Evolutionary conservation across 2,329 filamentous ascomycete species (phyloP).

Genomic region (Colletotrichum zoysiae): DNA sequence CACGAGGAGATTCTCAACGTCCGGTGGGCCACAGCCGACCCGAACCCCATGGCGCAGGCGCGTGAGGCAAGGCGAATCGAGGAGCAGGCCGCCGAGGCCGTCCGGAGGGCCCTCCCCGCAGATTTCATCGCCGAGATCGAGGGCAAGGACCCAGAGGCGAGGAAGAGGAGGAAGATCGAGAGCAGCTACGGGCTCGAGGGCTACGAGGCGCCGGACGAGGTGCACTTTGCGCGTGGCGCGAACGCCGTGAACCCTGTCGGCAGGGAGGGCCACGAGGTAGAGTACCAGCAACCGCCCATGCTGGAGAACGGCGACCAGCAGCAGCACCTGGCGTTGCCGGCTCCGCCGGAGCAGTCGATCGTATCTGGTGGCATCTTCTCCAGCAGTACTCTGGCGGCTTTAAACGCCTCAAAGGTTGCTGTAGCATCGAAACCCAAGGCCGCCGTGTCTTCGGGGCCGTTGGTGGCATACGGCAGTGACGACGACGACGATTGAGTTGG

Average conservation of each 20-base stretch:
- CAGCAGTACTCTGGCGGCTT: constrained; percentile 81
- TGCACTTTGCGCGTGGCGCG: constrained; percentile 88
- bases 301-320: constrained; percentile 63
- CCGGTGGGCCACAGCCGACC: constrained; percentile 95
- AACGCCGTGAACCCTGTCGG: constrained; percentile 73
- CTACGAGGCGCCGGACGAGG: constrained; percentile 93
- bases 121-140: constrained; percentile 96
- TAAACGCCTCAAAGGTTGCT: constrained; percentile 71
- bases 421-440: constrained; percentile 68
- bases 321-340: constrained; percentile 25
- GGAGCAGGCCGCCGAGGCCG: constrained; percentile 95
- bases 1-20: constrained; percentile 95
- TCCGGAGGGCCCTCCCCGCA: constrained; percentile 86
- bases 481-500: constrained; percentile 58
- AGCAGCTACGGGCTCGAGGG: constrained; percentile 89
- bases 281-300: constrained; percentile 71
- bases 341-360: constrained; percentile 52
- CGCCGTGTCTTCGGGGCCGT: constrained; percentile 70
- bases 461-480: constrained; percentile 92
- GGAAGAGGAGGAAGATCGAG: constrained; percentile 90
- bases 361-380: constrained; percentile 80
- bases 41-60: constrained; percentile 94
- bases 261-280: constrained; percentile 71
- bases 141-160: constrained; percentile 86
- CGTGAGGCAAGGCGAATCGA: constrained; percentile 90